Evolutionary conservation across 768 basidiomycete genomes (phyloP), one percentile per base, ranked within the genome.

Genomic region (Leccinum rimulosum): DNA sequence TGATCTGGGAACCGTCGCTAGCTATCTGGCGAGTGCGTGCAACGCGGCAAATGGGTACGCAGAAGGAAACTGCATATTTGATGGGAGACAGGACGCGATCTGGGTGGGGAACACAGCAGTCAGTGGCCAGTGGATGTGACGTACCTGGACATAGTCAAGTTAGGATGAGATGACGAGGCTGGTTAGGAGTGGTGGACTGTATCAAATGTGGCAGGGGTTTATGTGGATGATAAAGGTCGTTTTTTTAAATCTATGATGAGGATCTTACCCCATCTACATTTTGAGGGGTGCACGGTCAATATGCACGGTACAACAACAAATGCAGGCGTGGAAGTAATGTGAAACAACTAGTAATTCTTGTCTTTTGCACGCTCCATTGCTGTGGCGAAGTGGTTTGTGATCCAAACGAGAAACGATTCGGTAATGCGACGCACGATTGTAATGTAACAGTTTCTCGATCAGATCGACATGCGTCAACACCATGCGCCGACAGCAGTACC

Each of bases 401-500:
- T 15, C 1, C 1, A 10, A 35, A 52, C 6, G 25, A 52, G 19
- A 47, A 56, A 28, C 12, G 47, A 55, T 47, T 58, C 17, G 79
- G 89, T 66, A 54, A 47, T 19, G 47, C 19, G 49, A 68, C 73
- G 57, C 54, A 97, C 95, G 94, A 74, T 95, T 96, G 73, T 96
- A 98, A 68, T 96, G 93, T 25, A 98, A 79, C 17, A 98, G 82
- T 75, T 98, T 98, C 76, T 98, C 96, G 65, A 98, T 98, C 62
- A 98, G 81, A 75, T 98, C 96, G 57, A 98, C 96, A 72, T 98
- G 96, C 0, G 96, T 98, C 55, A 98, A 78, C 6, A 98, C 92
- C 96, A 98, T 98, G 50, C 96, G 84, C 50, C 95, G 82, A 75
- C 96, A 98, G 75, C 96, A 98, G 70, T 98, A 98, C 56, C 96